Base-by-base conservation (phyloP, 225 moss, liverwort and hornwort genomes). In the Climacium dendroides region DNA sequence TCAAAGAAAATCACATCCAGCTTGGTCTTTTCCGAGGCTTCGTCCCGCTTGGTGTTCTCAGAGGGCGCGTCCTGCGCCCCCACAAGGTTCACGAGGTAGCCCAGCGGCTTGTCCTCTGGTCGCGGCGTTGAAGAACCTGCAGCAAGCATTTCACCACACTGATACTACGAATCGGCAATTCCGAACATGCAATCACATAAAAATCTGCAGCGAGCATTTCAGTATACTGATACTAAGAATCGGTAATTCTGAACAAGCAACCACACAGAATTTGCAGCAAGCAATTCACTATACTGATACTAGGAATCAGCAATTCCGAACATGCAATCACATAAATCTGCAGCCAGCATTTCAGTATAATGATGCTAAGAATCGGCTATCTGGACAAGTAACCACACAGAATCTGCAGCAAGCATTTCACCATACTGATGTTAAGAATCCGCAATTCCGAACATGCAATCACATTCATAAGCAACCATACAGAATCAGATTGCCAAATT, bases 1-100 rank as follows among this genome's bases (percentile, higher is more conserved):
- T 93, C 87, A 37, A 93, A 93, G 72, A 93, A 93, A 32, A 90
- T 91, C 57, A 93, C 88, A 60, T 93, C 93, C 77, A 90, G 30
- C 67, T 66, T 84, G 52, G 37, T 82, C 48, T 64, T 47, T 20
- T 63, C 47, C 62, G 47, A 32, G n/a, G 26, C 5, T 1, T 26
- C 65, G 8, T 65, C 52, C 25, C 19, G 37, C 53, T 66, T 50
- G 28, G 75, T 74, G 57, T 4, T 72, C 26, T 83, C 45, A 48
- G 82, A 39, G 58, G 47, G 47, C 24, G 59, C 23, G 23, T 47
- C 82, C 8, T 13, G 53, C 28, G 83, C 48, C 80, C 64, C 84
- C 45, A 90, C 87, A 4, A 53, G 48, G 60, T 92, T 92, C 78
- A 92, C 90, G 12, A 88, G 70, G 78, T 84, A 90, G 41, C 86